These are phyloP conservation scores for Alectoria sarmentosa DNA, from an alignment of 495 filamentous ascomycete genomes.

Conservation along the genomic window DNA sequence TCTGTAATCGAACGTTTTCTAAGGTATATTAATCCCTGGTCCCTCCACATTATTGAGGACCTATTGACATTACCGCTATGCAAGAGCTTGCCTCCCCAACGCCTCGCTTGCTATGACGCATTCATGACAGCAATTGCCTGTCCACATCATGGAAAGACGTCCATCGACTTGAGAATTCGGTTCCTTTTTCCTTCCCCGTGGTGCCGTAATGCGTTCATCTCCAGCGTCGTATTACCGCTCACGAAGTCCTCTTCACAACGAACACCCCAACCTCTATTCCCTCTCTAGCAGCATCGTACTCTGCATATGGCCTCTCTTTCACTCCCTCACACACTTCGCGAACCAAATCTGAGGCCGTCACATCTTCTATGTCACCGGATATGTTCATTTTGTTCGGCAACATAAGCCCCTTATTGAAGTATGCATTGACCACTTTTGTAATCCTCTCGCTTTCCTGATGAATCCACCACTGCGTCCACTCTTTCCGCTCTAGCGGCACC, in stretches of 20 bases:
- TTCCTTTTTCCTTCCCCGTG: too few species aligned
- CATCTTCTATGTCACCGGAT: constrained; percentile 32
- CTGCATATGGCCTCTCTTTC: constrained; percentile 40
- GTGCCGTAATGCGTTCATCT: not conserved
- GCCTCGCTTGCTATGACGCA: constrained; percentile 18
- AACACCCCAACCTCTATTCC: constrained; percentile 58
- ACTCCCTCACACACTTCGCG: constrained; percentile 60
- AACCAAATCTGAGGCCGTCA: constrained; percentile 49
- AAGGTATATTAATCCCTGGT: not conserved
- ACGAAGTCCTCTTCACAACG: constrained; percentile 45
- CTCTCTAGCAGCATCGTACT: constrained; percentile 38
- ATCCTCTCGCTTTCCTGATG: constrained; percentile 64
- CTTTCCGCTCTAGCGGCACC: constrained; percentile 47
- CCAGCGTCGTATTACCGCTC: not conserved
- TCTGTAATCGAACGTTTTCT: not conserved
- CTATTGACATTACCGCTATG: constrained; percentile 9
- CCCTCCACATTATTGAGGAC: not conserved
- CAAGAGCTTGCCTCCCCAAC: constrained; percentile 14
- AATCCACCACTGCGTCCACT: constrained; percentile 66
- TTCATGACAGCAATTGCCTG: not conserved
- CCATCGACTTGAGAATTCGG: not conserved
- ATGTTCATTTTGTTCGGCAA: constrained; percentile 27
- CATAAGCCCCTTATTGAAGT: constrained; percentile 47
- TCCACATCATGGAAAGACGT: not conserved
- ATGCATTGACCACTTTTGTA: constrained; percentile 50